Percentiles rank a stretch among this genome's conserved stretches.
Evolutionary conservation across 495 filamentous ascomycete species (phyloP).

Genomic region (Margaritispora aquatica): DNA sequence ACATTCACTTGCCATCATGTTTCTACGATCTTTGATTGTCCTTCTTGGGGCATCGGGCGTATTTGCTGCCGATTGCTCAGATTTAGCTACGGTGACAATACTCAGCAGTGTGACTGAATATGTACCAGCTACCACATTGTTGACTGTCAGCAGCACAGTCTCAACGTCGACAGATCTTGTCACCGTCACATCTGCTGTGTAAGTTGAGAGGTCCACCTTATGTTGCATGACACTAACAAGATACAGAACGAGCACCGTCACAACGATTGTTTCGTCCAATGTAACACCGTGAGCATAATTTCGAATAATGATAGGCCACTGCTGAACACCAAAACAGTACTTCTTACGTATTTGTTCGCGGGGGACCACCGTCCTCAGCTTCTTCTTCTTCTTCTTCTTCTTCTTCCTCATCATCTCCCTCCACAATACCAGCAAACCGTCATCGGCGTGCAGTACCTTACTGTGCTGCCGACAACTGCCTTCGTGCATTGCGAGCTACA

Average conservation of each 20-base stretch:
- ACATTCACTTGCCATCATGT: neutral
- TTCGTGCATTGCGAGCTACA: neutral
- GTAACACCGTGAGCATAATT: neutral
- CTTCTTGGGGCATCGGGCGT: neutral
- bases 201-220: neutral
- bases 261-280: neutral
- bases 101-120: neutral
- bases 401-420: neutral
- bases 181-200: neutral
- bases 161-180: neutral
- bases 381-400: neutral
- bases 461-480: neutral
- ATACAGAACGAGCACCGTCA: neutral
- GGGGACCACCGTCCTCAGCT: neutral
- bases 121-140: neutral
- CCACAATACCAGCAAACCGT: neutral
- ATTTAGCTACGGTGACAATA: neutral
- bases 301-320: neutral
- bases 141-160: neutral
- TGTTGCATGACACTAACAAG: no score
- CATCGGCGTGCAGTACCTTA: neutral
- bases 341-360: neutral
- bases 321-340: neutral
- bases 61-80: neutral
- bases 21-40: neutral